Base-by-base conservation (phyloP, 768 basidiomycete species). In the Trametes villosa region DNA sequence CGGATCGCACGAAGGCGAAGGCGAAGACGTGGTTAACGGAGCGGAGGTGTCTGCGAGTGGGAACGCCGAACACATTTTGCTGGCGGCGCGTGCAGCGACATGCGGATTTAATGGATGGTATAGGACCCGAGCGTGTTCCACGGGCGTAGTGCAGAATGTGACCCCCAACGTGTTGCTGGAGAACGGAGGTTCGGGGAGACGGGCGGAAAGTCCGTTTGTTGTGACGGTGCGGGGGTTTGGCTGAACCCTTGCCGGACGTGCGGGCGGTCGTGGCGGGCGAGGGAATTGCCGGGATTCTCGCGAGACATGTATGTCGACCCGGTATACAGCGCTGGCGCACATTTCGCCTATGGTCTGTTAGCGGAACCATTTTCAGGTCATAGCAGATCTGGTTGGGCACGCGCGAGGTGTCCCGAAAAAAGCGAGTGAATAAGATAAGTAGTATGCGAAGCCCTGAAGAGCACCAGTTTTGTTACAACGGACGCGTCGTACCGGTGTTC, bases 401-500 rank as follows among this genome's bases (percentile, higher is more conserved):
- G 24, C 38, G n/a, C 41, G 38, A 4, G 46, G 6, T 24, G 33
- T 13, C 0, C 24, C n/a, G 36, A 34, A 29, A 55, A 49, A 34
- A 40, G 29, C 9, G 48, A 30, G 33, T 57, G 53, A 62, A 63
- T 63, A 58, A 58, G 38, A 63, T 63, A 59, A 26, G 48, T 58
- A 54, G 53, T 54, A 59, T 58, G 60, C 60, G 55, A 60, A 31
- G 60, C 62, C 34, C 57, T 52, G 53, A 40, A 36, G 62, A 62
- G 62, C 57, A 57, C 34, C 47, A 38, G 41, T 59, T 58, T 63
- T 63, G 46, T 54, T 63, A 63, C 62, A 63, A 63, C 62, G 62
- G 62, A 50, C 45, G 36, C 51, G 62, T 63, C 56, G 62, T 58
- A 63, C 62, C 62, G 53, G 31, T 57, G 51, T 38, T 26, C 36